Evolutionary conservation across 352 stramenopile genomes (phyloP).

Genomic region (Thraustotheca clavata): DNA sequence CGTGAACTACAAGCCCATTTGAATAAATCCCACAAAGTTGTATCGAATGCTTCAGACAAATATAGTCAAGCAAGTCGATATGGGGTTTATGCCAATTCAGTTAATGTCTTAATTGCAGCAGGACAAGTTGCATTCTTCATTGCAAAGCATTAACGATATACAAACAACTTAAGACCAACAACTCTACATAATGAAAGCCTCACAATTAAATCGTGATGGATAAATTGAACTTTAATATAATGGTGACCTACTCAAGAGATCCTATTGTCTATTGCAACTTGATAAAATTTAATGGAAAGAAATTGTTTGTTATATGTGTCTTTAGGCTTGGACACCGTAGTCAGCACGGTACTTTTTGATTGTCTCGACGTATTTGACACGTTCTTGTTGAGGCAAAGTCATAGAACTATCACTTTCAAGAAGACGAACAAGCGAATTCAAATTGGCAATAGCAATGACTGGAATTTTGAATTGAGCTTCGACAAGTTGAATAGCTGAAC

Average conservation of each 20-base stretch:
- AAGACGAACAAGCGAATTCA: slow-evolving; percentile 90
- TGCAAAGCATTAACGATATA: too few relatives aligned
- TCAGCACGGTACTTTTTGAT: slow-evolving; percentile 72
- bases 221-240: too few relatives aligned
- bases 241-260: too few relatives aligned
- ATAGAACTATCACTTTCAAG: slow-evolving; percentile 45
- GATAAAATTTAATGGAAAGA: too few relatives aligned
- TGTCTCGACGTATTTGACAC: slow-evolving; percentile 51
- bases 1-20: not conserved
- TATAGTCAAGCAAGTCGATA: not conserved
- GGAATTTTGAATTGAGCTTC: slow-evolving; percentile 84
- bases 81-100: slow-evolving; percentile 9
- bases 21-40: slow-evolving; percentile 19
- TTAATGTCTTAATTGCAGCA: slow-evolving; percentile 15
- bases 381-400: slow-evolving; percentile 30
- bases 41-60: slow-evolving; percentile 3
- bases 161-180: too few relatives aligned
- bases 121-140: slow-evolving; percentile 21
- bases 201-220: too few relatives aligned
- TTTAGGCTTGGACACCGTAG: slow-evolving; percentile 39
- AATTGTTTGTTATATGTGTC: too few relatives aligned
- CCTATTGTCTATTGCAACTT: too few relatives aligned
- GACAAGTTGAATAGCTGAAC: slow-evolving; percentile 93
- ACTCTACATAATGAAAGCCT: too few relatives aligned
- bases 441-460: slow-evolving; percentile 91